These are phyloP conservation scores for Citrus mangshanensis DNA, from an alignment of 345 rosid species.

Conservation along the genomic window DNA sequence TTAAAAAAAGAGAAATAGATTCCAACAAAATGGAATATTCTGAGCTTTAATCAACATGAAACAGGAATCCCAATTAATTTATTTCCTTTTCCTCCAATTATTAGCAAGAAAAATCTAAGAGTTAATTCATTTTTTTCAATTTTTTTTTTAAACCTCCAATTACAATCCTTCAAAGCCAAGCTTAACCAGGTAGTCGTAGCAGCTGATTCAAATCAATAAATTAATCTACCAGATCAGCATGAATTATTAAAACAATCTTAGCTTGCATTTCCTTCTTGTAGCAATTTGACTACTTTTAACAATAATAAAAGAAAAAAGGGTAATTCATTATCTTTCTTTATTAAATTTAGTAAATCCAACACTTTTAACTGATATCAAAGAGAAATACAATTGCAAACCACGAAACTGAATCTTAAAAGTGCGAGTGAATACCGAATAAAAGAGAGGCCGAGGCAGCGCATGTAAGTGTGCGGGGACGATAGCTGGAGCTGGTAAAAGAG, in stretches of 20 bases:
- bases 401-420: not conserved
- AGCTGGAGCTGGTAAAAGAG: conserved; percentile 16
- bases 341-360: not conserved
- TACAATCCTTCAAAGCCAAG: no score
- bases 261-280: not conserved
- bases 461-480: conserved; percentile 29
- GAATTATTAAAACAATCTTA: no score
- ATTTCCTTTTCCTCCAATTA: not conserved
- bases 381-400: not conserved
- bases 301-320: not conserved
- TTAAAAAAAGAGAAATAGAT: not conserved
- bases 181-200: no score
- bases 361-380: not conserved
- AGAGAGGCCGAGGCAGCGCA: conserved; percentile 38
- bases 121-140: not conserved
- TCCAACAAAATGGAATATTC: not conserved
- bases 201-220: no score
- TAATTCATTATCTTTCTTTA: not conserved
- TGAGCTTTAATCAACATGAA: not conserved
- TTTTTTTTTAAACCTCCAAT: not conserved
- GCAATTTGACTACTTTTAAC: not conserved
- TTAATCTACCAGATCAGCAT: no score
- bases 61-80: not conserved
- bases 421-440: conserved; percentile 35
- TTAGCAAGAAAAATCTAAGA: not conserved